Evolutionary conservation across 106 monocot genomes (phyloP).

Genomic region (Platanthera zijinensis): DNA sequence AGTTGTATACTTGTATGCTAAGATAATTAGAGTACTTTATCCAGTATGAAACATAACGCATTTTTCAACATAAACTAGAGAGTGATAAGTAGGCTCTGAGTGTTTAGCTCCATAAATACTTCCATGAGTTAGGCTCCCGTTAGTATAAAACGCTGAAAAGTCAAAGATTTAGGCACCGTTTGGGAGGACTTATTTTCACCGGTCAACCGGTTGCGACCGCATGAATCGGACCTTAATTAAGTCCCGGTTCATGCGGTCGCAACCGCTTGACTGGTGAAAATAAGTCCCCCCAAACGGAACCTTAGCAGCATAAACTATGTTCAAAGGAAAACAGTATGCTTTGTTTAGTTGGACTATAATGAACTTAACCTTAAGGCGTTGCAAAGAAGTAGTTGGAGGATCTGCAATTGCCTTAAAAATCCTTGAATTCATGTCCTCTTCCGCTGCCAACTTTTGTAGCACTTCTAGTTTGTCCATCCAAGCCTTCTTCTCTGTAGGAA

Average conservation of each 20-base stretch:
- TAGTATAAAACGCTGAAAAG: conserved; percentile 1
- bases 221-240: no score
- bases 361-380: conserved; percentile 68
- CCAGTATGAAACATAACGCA: neutral
- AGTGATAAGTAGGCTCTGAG: neutral
- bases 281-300: no score
- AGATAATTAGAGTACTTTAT: neutral
- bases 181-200: no score
- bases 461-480: conserved; percentile 93
- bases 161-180: neutral
- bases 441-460: conserved; percentile 61
- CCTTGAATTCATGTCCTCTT: conserved; percentile 37
- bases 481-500: conserved; percentile 55
- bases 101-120: neutral
- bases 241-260: no score
- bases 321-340: neutral
- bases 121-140: neutral
- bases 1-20: no score
- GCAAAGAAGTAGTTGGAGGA: conserved; percentile 92
- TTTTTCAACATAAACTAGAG: neutral
- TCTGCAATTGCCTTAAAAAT: conserved; percentile 97
- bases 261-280: no score
- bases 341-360: neutral
- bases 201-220: no score
- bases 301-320: neutral